phyloP scores from a whole-genome alignment of 129 eudicot genomes.

The Arctium lappa region DNA sequence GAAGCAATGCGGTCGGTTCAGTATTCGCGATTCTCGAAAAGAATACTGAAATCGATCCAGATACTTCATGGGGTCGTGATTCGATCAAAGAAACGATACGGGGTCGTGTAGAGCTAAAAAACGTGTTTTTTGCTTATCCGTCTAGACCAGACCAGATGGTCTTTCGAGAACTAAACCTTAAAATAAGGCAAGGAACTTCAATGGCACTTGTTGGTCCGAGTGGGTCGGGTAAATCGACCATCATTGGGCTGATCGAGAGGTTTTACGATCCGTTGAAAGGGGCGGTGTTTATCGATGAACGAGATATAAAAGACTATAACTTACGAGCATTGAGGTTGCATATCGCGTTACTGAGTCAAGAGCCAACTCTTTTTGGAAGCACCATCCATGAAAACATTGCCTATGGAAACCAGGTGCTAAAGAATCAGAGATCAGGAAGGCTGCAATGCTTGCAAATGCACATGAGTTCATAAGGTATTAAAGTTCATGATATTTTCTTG shows the following conservation, averaged over 20 bases:
- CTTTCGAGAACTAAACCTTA: constrained; percentile 38
- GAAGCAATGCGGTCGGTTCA: constrained; percentile 33
- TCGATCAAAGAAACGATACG: constrained; percentile 14
- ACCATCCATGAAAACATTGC: constrained; percentile 46
- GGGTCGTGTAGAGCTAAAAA: constrained; percentile 33
- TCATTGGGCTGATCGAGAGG: constrained; percentile 42
- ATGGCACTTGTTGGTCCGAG: constrained; percentile 49
- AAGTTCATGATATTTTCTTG: background rate
- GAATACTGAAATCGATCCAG: constrained; percentile 37
- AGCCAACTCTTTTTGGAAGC: constrained; percentile 47
- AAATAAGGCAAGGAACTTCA: constrained; percentile 42
- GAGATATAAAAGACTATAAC: constrained; percentile 34
- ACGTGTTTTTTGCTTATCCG: constrained; percentile 43
- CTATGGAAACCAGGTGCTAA: constrained; percentile 35
- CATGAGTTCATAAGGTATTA: constrained; percentile 48
- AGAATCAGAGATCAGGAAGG: constrained; percentile 45
- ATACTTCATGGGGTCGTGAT: constrained; percentile 28
- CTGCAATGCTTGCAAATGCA: constrained; percentile 48
- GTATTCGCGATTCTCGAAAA: constrained; percentile 38
- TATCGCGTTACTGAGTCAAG: constrained; percentile 50
- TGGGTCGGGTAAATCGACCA: constrained; percentile 51
- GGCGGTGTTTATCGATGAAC: constrained; percentile 31
- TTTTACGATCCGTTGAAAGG: constrained; percentile 52
- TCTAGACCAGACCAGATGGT: constrained; percentile 50
- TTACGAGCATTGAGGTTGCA: constrained; percentile 39